These are phyloP conservation scores for Clitopilus passeckerianus DNA, from an alignment of 768 basidiomycete species.

Conservation along the genomic window DNA sequence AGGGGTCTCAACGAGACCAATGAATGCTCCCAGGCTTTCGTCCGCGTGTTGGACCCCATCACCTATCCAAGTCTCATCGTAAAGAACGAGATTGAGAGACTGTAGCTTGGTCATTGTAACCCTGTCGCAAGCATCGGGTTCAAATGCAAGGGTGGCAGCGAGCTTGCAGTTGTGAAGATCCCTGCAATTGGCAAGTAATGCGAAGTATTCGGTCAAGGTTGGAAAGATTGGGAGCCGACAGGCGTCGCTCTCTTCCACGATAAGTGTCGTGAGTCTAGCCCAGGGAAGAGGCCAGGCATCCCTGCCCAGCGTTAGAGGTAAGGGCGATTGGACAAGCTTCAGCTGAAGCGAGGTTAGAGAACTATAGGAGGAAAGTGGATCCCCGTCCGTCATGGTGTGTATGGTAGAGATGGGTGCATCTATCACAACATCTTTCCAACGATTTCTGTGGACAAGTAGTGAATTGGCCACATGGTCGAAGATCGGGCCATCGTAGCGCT, in stretches of 20 bases:
- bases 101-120: neutral
- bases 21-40: constrained; percentile 4
- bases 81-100: neutral
- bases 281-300: neutral
- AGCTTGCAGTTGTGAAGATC: neutral
- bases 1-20: neutral
- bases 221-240: constrained; percentile 9
- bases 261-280: neutral
- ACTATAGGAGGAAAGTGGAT: neutral
- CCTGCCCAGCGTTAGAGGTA: neutral
- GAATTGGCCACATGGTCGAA: neutral
- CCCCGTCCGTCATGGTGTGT: neutral
- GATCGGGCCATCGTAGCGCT: neutral
- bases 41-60: neutral
- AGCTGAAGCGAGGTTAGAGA: neutral
- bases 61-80: neutral
- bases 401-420: neutral
- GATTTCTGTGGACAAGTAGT: neutral
- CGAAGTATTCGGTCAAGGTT: neutral
- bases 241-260: constrained; percentile 3
- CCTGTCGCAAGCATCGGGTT: neutral
- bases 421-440: neutral
- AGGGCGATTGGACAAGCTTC: neutral
- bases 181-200: neutral
- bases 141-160: neutral